Percentiles rank a stretch among this genome's conserved stretches.
Conservation (phyloP, 169 alveolate genomes). For the Miamiensis avidus region DNA sequence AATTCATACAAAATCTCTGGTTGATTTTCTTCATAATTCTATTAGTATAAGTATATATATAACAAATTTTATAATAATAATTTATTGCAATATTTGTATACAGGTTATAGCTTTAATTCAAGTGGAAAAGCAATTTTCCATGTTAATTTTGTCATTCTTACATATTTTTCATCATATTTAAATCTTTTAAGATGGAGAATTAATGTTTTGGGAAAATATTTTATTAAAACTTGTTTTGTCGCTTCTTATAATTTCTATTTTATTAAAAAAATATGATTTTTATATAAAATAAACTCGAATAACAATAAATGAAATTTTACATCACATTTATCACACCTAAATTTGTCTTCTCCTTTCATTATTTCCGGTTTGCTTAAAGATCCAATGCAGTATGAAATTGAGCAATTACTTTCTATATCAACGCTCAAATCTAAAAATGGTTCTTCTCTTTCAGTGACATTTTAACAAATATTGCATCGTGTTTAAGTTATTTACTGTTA, state of each 20-base stretch:
- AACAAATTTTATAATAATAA: not conserved
- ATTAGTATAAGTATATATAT: not conserved
- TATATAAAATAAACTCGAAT: no score
- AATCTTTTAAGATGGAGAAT: slow-evolving; percentile 71
- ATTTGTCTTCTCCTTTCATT: slow-evolving; percentile 60
- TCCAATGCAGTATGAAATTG: slow-evolving; percentile 54
- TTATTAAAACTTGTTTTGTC: slow-evolving; percentile 30
- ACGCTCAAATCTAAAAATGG: slow-evolving; percentile 59
- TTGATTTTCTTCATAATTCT: slow-evolving; percentile 16
- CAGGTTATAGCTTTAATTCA: slow-evolving; percentile 46
- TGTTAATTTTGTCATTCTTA: slow-evolving; percentile 51
- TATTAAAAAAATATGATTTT: no score
- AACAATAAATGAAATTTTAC: slow-evolving; percentile 9
- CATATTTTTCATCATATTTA: slow-evolving; percentile 54
- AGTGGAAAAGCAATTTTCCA: slow-evolving; percentile 65
- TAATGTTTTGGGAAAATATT: slow-evolving; percentile 58
- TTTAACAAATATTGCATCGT: slow-evolving; percentile 60
- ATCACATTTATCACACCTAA: slow-evolving; percentile 69
- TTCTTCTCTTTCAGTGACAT: slow-evolving; percentile 64
- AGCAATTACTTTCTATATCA: slow-evolving; percentile 54
- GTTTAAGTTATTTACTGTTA: slow-evolving; percentile 36
- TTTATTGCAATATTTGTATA: not conserved
- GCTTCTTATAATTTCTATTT: not conserved
- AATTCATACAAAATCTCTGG: slow-evolving; percentile 42
- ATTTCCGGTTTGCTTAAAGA: slow-evolving; percentile 53